A percentile compares a stretch with the other conserved stretches of the same genome.
These are phyloP conservation scores for Triadica sebifera DNA, from an alignment of 345 rosid species.

Conservation along the genomic window DNA sequence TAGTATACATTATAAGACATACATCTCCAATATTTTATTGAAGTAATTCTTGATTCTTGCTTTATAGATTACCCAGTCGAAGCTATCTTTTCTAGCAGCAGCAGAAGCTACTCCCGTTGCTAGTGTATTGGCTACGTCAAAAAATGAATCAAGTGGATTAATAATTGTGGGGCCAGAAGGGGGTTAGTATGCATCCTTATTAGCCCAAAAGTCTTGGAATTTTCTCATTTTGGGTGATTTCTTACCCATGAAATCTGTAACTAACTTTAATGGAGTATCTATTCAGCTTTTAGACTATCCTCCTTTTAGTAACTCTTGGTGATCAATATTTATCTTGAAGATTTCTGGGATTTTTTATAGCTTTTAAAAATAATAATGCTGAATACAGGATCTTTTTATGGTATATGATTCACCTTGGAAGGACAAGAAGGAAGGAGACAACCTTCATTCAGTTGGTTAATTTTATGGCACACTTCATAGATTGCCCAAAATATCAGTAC, in stretches of 20 bases:
- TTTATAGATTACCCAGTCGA: conserved; percentile 56
- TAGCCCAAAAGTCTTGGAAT: neutral
- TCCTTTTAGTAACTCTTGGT: neutral
- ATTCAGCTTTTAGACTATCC: neutral
- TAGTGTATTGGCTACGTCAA: conserved; percentile 42
- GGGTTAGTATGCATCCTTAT: conserved; percentile 40
- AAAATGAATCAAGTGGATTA: conserved; percentile 54
- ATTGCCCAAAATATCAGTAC: neutral
- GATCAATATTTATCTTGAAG: neutral
- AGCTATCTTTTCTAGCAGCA: conserved; percentile 66
- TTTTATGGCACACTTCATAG: neutral
- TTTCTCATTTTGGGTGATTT: conserved; percentile 1
- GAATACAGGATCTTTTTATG: neutral
- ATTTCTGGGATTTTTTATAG: neutral
- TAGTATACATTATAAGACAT: neutral
- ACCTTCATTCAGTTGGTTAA: neutral
- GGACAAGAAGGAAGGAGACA: neutral
- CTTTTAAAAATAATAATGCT: neutral
- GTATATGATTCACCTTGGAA: neutral
- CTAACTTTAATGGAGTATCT: neutral
- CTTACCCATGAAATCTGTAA: neutral
- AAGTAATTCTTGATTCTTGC: conserved; percentile 4
- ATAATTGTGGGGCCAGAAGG: conserved; percentile 88
- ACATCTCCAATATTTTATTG: too few species aligned
- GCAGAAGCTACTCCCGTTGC: conserved; percentile 81